Evolutionary conservation across 495 filamentous ascomycete species (phyloP), one percentile per base, ranked within the genome.

Genomic region (Hyaloscypha bicolor): DNA sequence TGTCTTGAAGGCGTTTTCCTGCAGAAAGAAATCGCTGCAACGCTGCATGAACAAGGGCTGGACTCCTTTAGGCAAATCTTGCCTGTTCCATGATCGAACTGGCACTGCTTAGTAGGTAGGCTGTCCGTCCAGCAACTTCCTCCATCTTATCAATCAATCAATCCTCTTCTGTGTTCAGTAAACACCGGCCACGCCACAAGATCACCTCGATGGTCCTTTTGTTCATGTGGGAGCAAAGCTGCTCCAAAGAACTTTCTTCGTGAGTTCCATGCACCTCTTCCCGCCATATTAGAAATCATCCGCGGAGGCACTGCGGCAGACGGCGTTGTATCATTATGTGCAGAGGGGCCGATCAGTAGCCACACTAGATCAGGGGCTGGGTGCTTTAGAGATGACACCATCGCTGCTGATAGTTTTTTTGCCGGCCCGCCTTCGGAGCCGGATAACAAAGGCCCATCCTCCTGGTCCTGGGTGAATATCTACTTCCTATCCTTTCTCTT

Each of bases 401-500:
- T 48, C 42, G 42, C 42, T 19, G 42, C 9, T 48, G 16, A 37
- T 12, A 37, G 12, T 16, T 48, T 48, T 48, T 48, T 48, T 3
- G 42, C 42, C 42, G 42, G 42, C 42, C 42, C 42, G 16, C 42
- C 42, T 19, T 48, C 42, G 42, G 42, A 48, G 42, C 60, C 22
- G 48, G 60, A 52, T 29, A 25, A 64, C 19, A 55, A 60, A 66
- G 37, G 55, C n/a, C 45, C 9, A 25, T 39, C 16, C 33, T 12
- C 9, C 58, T 56, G 4, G 32, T 6, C 11, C 29, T 19, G 4
- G 9, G 16, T 19, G 42, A 19, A 48, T 59, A 2, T 59, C 39
- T 66, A 25, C 30, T 48, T 69, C 55, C n/a, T 33, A 29, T 35
- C 22, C 32, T 55, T 56, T 67, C 55, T 35, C 29, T 25, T 12